These are phyloP conservation scores for Talaromyces amestolkiae DNA, from an alignment of 2,329 filamentous ascomycete genomes.

Conservation along the genomic window DNA sequence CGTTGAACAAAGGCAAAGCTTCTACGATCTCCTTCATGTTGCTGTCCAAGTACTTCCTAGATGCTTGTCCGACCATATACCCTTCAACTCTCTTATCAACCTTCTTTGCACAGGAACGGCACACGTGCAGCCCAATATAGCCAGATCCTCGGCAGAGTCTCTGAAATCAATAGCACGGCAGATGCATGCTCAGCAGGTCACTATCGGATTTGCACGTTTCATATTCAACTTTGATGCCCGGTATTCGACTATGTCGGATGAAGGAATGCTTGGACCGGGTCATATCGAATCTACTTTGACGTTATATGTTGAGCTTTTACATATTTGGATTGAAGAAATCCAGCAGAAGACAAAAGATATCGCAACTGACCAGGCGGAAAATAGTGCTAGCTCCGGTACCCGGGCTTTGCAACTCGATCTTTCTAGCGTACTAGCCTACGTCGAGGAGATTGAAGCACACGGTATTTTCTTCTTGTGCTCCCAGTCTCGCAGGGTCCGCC, in stretches of 20 bases:
- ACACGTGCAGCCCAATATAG: constrained; percentile 90
- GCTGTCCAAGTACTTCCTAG: constrained; percentile 92
- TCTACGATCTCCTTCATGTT: constrained; percentile 92
- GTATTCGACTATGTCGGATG: constrained; percentile 97
- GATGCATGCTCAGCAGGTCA: constrained; percentile 89
- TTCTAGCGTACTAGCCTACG: constrained; percentile 84
- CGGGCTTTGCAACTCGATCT: constrained; percentile 77
- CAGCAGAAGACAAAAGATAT: constrained; percentile 78
- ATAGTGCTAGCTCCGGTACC: constrained; percentile 60
- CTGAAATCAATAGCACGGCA: constrained; percentile 93
- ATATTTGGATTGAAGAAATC: constrained; percentile 98
- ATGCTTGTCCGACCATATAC: constrained; percentile 87
- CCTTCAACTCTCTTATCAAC: constrained; percentile 91
- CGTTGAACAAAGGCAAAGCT: constrained; percentile 84
- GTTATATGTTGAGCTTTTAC: constrained; percentile 86
- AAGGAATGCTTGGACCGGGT: constrained; percentile 87
- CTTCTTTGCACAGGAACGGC: constrained; percentile 94
- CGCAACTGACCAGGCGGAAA: constrained; percentile 62
- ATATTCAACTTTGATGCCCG: constrained; percentile 98
- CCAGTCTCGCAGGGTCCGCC: constrained; percentile 82
- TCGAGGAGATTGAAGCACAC: constrained; percentile 95
- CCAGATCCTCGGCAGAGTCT: constrained; percentile 84
- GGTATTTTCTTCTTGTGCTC: constrained; percentile 97
- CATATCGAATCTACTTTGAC: constrained; percentile 94
- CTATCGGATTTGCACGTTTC: constrained; percentile 92